phyloP scores from a whole-genome alignment of 2,329 filamentous ascomycete genomes.

The Alternaria brassicicola region DNA sequence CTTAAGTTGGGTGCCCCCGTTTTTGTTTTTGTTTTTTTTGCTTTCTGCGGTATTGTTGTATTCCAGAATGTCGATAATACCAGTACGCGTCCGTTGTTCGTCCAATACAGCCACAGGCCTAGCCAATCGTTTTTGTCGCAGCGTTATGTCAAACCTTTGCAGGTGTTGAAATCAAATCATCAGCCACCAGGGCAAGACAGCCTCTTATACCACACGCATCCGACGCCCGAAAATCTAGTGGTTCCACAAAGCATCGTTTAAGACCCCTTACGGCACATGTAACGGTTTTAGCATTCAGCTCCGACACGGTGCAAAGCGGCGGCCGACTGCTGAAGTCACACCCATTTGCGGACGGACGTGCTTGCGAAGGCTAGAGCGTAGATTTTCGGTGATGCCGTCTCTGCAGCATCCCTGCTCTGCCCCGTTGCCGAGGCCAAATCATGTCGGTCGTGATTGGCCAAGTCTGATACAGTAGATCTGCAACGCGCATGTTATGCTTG shows the following conservation, averaged over 20 bases:
- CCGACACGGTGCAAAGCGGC: constrained; percentile 1
- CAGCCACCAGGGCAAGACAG: background rate
- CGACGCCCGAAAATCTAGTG: background rate
- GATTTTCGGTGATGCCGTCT: constrained; percentile 10
- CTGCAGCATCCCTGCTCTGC: background rate
- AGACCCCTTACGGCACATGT: background rate
- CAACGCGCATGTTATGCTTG: constrained; percentile 2
- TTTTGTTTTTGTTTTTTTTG: background rate
- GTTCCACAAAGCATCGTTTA: background rate
- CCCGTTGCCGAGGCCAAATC: background rate
- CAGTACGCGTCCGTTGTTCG: background rate
- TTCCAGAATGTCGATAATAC: background rate
- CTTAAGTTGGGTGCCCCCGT: background rate
- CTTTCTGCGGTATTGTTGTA: background rate
- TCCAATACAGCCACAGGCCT: background rate
- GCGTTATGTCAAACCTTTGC: background rate
- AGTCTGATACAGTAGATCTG: background rate
- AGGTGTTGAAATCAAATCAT: background rate
- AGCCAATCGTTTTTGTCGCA: background rate
- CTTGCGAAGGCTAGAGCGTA: background rate
- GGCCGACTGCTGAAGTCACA: constrained; percentile 2
- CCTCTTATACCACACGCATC: background rate
- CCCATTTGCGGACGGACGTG: background rate
- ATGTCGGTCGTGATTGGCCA: background rate
- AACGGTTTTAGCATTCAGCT: constrained; percentile 8